These are phyloP conservation scores for Aspergillus texensis DNA, from an alignment of 2,329 filamentous ascomycete species.

Conservation along the genomic window DNA sequence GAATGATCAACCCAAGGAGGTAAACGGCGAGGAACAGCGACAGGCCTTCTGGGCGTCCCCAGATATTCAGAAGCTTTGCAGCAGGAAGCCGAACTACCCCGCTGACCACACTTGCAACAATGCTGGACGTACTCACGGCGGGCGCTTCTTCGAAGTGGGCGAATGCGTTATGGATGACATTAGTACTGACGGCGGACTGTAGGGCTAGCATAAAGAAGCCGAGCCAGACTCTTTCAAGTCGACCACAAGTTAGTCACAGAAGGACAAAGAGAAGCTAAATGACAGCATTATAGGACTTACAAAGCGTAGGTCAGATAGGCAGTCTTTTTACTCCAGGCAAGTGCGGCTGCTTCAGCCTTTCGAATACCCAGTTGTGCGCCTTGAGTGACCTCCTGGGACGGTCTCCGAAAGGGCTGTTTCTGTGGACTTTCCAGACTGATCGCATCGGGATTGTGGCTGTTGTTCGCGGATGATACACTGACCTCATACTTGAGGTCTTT, in stretches of 20 bases:
- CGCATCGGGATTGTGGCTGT: constrained; percentile 4
- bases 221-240: neutral
- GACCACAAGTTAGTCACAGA: too few relatives aligned
- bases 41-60: constrained; percentile 64
- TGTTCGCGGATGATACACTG: neutral
- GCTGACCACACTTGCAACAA: constrained; percentile 59
- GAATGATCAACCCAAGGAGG: constrained; percentile 59
- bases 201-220: constrained; percentile 2
- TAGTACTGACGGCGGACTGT: constrained; percentile 1
- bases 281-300: constrained; percentile 19
- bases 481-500: constrained; percentile 8
- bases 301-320: constrained; percentile 37
- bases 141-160: neutral
- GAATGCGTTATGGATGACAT: constrained; percentile 1
- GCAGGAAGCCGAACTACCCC: constrained; percentile 63
- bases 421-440: constrained; percentile 1
- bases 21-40: constrained; percentile 52
- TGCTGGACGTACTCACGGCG: constrained; percentile 46
- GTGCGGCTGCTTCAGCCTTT: constrained; percentile 50
- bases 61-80: constrained; percentile 65
- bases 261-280: neutral
- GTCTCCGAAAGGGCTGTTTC: neutral
- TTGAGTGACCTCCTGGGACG: constrained; percentile 8
- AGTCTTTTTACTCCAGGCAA: constrained; percentile 49
- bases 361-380: constrained; percentile 14